These are phyloP conservation scores for Eremomyces bilateralis DNA, from an alignment of 495 filamentous ascomycete species.

Conservation along the genomic window DNA sequence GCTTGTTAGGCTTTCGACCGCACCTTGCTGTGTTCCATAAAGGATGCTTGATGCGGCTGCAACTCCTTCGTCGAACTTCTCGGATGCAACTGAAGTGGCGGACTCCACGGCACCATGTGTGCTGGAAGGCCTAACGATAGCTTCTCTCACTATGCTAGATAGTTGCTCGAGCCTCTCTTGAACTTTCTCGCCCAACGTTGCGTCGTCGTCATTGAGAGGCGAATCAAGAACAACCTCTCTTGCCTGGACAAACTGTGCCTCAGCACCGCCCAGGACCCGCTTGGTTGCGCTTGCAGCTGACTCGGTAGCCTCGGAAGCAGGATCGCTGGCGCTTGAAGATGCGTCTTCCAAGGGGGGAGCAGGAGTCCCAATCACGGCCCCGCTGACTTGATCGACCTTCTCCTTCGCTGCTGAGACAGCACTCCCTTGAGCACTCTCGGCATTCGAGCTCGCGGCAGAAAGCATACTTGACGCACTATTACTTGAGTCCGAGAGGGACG, in stretches of 20 bases:
- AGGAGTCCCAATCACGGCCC: constrained; percentile 5
- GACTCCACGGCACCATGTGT: constrained; percentile 25
- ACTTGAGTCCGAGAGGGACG: constrained; percentile 12
- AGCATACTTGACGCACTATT: constrained; percentile 1
- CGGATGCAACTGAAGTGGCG: constrained; percentile 23
- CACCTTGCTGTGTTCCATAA: constrained; percentile 32
- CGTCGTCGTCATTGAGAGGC: constrained; percentile 25
- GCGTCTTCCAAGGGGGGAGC: constrained; percentile 1
- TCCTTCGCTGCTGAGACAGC: constrained; percentile 5
- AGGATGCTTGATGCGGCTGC: constrained; percentile 33
- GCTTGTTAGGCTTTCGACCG: constrained; percentile 26
- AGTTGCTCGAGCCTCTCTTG: constrained; percentile 30
- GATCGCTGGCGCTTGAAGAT: not conserved
- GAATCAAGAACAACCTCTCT: constrained; percentile 32
- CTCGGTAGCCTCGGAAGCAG: constrained; percentile 3
- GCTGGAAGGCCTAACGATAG: constrained; percentile 22
- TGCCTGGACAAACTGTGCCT: constrained; percentile 27
- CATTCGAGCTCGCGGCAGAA: constrained; percentile 1
- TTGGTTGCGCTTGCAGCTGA: constrained; percentile 13
- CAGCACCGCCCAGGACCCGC: constrained; percentile 31
- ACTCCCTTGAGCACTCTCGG: not conserved
- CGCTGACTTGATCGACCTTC: constrained; percentile 3
- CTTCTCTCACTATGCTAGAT: constrained; percentile 31
- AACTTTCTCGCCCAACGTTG: constrained; percentile 25
- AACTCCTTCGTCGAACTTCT: not conserved